These are phyloP conservation scores for Arctium lappa DNA, from an alignment of 129 eudicot species.

Conservation along the genomic window DNA sequence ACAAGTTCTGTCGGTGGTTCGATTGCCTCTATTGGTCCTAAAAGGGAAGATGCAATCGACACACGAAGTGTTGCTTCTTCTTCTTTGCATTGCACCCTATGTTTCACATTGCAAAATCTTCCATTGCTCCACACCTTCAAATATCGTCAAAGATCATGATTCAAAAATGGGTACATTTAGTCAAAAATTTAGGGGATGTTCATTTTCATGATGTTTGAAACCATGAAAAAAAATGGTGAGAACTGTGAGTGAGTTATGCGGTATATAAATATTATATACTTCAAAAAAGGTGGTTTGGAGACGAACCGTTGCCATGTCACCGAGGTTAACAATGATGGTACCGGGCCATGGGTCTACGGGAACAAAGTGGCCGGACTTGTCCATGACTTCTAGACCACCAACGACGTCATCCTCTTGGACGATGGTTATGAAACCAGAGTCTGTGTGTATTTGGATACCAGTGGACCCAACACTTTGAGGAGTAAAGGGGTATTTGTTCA, in stretches of 20 bases:
- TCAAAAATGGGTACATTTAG: neutral
- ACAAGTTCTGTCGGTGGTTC: conserved; percentile 57
- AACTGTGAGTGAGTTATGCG: too few species aligned
- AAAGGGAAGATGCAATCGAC: conserved; percentile 73
- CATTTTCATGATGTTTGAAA: neutral
- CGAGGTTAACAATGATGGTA: conserved; percentile 70
- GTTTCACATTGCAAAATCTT: conserved; percentile 44
- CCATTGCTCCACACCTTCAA: conserved; percentile 51
- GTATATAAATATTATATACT: too few species aligned
- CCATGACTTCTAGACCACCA: conserved; percentile 9
- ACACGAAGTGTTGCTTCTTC: conserved; percentile 51
- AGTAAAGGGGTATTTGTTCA: conserved; percentile 67
- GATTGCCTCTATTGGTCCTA: conserved; percentile 55
- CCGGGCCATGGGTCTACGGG: conserved; percentile 72
- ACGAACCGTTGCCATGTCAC: conserved; percentile 69
- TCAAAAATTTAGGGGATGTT: too few species aligned
- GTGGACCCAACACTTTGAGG: conserved; percentile 53
- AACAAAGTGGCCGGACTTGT: conserved; percentile 39
- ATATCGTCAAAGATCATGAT: neutral
- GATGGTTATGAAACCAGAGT: conserved; percentile 71
- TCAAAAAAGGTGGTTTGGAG: too few species aligned
- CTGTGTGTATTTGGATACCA: conserved; percentile 77
- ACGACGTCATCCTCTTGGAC: conserved; percentile 79
- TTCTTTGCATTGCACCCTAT: conserved; percentile 52
- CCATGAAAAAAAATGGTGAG: too few species aligned